Evolutionary conservation across 306 rosid species (phyloP).

Genomic region (Clitoria ternatea): DNA sequence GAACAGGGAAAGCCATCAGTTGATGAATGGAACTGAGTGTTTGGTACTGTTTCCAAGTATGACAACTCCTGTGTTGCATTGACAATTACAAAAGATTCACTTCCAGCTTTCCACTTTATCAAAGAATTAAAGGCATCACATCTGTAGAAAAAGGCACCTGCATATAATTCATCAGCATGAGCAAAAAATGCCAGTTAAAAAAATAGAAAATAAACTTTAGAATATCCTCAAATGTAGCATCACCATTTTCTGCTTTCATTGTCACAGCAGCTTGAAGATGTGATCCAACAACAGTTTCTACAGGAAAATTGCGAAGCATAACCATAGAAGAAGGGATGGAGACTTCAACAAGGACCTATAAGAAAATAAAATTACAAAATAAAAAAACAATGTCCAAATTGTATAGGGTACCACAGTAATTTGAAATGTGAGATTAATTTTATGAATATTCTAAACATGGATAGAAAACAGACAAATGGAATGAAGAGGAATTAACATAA

Average conservation of each 20-base stretch:
- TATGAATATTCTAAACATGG: background rate
- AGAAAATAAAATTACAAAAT: constrained; percentile 21
- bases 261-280: constrained; percentile 84
- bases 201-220: background rate
- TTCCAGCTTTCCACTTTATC: constrained; percentile 80
- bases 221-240: constrained; percentile 20
- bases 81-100: constrained; percentile 68
- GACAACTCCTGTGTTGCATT: constrained; percentile 55
- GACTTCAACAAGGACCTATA: constrained; percentile 78
- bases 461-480: constrained; percentile 1
- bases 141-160: constrained; percentile 77
- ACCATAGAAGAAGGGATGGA: constrained; percentile 70
- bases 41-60: constrained; percentile 38
- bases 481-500: background rate
- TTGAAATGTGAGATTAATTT: background rate
- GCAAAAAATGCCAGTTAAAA: constrained; percentile 28
- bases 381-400: constrained; percentile 1
- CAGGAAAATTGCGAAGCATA: constrained; percentile 74
- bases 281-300: constrained; percentile 89
- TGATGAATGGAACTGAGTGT: constrained; percentile 37
- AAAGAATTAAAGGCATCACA: constrained; percentile 76
- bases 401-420: background rate
- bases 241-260: constrained; percentile 85
- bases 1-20: constrained; percentile 68
- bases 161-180: constrained; percentile 30